Evolutionary conservation across 2,329 filamentous ascomycete genomes (phyloP), one percentile per base, ranked within the genome.

Genomic region (Alternaria burnsii): DNA sequence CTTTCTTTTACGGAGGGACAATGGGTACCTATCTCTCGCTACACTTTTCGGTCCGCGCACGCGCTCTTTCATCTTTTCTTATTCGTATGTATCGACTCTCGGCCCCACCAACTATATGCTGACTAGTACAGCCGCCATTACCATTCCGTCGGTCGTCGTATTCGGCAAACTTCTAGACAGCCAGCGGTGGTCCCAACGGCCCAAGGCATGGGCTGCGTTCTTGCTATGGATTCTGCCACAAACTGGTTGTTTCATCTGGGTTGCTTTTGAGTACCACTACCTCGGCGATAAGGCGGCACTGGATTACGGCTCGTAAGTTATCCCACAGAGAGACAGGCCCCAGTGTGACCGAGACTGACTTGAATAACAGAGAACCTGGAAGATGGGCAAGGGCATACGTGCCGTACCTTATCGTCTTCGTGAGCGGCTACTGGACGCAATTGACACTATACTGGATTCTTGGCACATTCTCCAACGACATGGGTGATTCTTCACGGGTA

Each of bases 1-100:
- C 60, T 8, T 62, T 60, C 43, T 62, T 62, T n/a, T 60, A 60
- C 24, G 60, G 60, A 32, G 60, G 60, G 9, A 60, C 57, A 4
- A 60, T 62, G 52, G 57, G 60, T 16, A 62, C 60, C 26, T 62
- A 60, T 22, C 57, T 62, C 12, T 62, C 60, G 26, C 46, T 62
- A 24, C 60, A 62, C 52, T 62, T 62, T 20, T 62, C 60, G 14
- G 60, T 62, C 14, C 57, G 60, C 24, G 60, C 60, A 10, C 60
- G 60, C 30, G 60, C 60, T 11, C 52, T 62, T 1, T 62, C 60
- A 5, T 62, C 60, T 26, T 41, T 62, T 14, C 22, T 62, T 11
- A 42, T 60, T 32, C 60, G 60, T 62, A 53, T 32, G 60, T 54
- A 57, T 16, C 1, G 2, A n/a, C 14, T 8, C 12, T 4, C 18